Evolutionary conservation across 129 eudicot species (phyloP).

Genomic region (Glebionis coronaria): DNA sequence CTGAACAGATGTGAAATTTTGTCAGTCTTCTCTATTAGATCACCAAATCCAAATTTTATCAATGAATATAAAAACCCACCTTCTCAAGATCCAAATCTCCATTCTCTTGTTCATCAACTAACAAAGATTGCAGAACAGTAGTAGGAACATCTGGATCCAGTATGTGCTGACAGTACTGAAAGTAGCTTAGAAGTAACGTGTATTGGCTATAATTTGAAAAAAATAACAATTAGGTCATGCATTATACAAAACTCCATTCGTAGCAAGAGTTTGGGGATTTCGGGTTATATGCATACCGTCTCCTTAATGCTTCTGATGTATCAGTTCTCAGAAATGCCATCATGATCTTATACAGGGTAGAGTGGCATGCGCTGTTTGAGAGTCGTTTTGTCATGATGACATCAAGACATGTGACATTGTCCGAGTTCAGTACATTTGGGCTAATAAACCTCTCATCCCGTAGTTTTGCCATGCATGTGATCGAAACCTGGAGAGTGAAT

Average conservation of each 20-base stretch:
- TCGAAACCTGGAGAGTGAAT: conserved; percentile 55
- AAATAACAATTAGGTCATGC: conserved; percentile 14
- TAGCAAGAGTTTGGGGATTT: not conserved
- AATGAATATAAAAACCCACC: conserved; percentile 40
- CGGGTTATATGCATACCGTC: conserved; percentile 54
- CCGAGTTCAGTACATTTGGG: conserved; percentile 68
- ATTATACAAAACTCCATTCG: not conserved
- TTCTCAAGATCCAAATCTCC: conserved; percentile 78
- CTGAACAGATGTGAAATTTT: conserved; percentile 36
- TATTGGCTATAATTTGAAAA: conserved; percentile 64
- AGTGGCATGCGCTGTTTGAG: conserved; percentile 85
- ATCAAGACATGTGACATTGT: conserved; percentile 76
- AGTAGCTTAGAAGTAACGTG: conserved; percentile 84
- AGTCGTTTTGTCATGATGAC: conserved; percentile 66
- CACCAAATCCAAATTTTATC: not conserved
- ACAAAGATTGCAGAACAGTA: conserved; percentile 67
- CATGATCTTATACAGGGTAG: conserved; percentile 75
- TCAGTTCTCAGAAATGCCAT: conserved; percentile 76
- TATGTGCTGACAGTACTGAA: conserved; percentile 92
- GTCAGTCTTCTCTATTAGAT: not conserved
- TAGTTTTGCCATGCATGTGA: conserved; percentile 94
- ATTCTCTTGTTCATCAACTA: conserved; percentile 62
- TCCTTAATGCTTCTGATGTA: conserved; percentile 88
- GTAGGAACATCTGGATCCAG: conserved; percentile 91
- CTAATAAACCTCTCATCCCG: conserved; percentile 80